phyloP scores from a whole-genome alignment of 495 filamentous ascomycete species.

The Venustampulla echinocandica region DNA sequence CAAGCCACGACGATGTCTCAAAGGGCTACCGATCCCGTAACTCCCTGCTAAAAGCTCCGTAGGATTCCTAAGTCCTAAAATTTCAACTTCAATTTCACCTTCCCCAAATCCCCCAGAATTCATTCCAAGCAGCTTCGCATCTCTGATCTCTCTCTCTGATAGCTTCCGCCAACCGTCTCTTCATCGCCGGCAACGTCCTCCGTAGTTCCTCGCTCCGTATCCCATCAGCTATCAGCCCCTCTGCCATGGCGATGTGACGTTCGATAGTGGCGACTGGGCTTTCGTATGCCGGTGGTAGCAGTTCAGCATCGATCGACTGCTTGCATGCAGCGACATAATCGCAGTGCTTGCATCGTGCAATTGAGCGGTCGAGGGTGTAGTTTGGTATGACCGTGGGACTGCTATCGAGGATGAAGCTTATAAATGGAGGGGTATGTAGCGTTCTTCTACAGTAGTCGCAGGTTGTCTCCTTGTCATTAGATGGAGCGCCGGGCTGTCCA shows the following conservation, averaged over 20 bases:
- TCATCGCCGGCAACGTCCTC: constrained; percentile 1
- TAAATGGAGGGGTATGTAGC: constrained; percentile 23
- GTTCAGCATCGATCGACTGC: constrained; percentile 3
- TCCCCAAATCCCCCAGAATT: constrained; percentile 19
- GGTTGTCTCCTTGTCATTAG: too few species aligned
- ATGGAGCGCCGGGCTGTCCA: too few species aligned
- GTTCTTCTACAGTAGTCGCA: constrained; percentile 6
- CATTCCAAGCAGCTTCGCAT: constrained; percentile 8
- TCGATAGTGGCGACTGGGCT: constrained; percentile 6
- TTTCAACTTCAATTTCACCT: constrained; percentile 3
- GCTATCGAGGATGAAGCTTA: constrained; percentile 28
- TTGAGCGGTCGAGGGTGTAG: constrained; percentile 11
- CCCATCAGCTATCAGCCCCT: constrained; percentile 5
- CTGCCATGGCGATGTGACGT: constrained; percentile 4
- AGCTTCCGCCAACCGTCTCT: not conserved
- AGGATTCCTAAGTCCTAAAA: not conserved
- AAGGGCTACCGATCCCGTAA: too few species aligned
- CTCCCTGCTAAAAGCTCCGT: too few species aligned
- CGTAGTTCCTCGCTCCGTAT: constrained; percentile 4
- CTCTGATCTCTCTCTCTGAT: constrained; percentile 5
- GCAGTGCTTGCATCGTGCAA: constrained; percentile 20
- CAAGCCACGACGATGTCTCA: too few species aligned
- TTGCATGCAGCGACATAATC: constrained; percentile 12
- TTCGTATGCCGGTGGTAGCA: not conserved
- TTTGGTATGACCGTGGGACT: constrained; percentile 12